A percentile compares a stretch with the other conserved stretches of the same genome.
phyloP scores from a whole-genome alignment of 352 stramenopile species.

The Phytopythium mirpurense region DNA sequence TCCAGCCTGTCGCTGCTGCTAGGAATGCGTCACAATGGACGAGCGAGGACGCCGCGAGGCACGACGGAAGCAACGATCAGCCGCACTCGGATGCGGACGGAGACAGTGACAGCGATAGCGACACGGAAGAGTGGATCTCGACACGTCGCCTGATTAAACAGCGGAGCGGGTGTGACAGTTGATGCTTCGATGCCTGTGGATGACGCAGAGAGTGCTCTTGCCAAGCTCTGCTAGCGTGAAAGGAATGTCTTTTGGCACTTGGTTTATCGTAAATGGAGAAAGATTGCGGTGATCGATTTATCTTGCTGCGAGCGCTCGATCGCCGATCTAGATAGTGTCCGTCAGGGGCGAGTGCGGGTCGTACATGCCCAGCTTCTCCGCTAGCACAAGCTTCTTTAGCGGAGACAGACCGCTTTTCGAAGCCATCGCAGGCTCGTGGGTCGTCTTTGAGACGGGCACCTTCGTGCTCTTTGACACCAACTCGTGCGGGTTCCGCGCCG shows the following conservation, averaged over 20 bases:
- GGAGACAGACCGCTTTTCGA: neutral
- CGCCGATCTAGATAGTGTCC: no score
- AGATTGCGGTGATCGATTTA: no score
- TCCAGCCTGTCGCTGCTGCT: neutral
- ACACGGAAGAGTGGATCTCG: slow-evolving; percentile 5
- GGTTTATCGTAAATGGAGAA: neutral
- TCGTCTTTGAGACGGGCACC: neutral
- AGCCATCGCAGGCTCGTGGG: neutral
- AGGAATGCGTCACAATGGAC: neutral
- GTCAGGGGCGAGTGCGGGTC: no score
- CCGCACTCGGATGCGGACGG: neutral
- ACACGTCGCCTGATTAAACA: neutral
- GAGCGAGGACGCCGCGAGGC: neutral
- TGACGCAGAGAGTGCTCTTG: no score
- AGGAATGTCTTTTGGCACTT: neutral
- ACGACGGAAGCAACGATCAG: neutral
- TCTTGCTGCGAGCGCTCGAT: no score
- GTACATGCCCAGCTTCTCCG: neutral
- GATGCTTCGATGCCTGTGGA: neutral
- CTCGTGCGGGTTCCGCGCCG: neutral
- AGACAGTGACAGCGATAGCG: slow-evolving; percentile 2
- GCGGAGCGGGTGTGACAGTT: neutral
- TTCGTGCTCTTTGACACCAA: neutral
- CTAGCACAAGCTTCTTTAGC: neutral
- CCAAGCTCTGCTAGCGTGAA: no score